Conservation (phyloP, 2,329 filamentous ascomycete species). For the Claviceps purpurea region DNA sequence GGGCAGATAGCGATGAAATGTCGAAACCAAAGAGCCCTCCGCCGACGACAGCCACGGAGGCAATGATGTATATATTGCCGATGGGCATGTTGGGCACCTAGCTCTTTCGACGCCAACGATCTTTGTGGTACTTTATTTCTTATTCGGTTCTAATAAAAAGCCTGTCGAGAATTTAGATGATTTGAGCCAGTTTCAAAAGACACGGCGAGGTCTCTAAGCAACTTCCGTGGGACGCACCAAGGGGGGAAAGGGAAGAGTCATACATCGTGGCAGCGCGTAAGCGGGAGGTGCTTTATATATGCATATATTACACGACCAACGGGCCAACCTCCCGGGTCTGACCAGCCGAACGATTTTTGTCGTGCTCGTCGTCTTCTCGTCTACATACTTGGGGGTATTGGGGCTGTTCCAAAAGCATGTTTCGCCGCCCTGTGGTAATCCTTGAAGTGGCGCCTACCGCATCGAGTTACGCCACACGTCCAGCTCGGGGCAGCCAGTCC, state of each 20-base stretch:
- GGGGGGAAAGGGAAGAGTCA: not conserved
- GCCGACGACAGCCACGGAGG: conserved; percentile 23
- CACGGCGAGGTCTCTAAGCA: not conserved
- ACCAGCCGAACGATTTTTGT: too few species aligned
- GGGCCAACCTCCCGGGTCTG: not conserved
- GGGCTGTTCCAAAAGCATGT: not conserved
- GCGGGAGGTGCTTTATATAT: not conserved
- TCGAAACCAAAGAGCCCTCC: conserved; percentile 52
- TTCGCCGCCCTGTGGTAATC: not conserved
- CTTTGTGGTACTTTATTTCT: not conserved
- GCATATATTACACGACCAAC: not conserved
- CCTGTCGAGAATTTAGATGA: too few species aligned
- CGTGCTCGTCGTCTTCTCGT: not conserved
- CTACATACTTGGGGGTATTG: not conserved
- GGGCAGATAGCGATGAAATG: conserved; percentile 43
- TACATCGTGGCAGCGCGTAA: not conserved
- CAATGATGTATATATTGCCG: conserved; percentile 23
- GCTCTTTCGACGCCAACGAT: not conserved
- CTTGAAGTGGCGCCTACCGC: not conserved
- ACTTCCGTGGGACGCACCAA: not conserved
- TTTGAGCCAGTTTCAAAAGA: not conserved
- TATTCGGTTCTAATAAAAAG: not conserved
- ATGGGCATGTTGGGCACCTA: conserved; percentile 13
- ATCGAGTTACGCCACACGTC: not conserved
- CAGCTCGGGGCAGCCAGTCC: not conserved